These are phyloP conservation scores for Thecaphora thlaspeos DNA, from an alignment of 1,284 basidiomycete genomes.

Conservation along the genomic window DNA sequence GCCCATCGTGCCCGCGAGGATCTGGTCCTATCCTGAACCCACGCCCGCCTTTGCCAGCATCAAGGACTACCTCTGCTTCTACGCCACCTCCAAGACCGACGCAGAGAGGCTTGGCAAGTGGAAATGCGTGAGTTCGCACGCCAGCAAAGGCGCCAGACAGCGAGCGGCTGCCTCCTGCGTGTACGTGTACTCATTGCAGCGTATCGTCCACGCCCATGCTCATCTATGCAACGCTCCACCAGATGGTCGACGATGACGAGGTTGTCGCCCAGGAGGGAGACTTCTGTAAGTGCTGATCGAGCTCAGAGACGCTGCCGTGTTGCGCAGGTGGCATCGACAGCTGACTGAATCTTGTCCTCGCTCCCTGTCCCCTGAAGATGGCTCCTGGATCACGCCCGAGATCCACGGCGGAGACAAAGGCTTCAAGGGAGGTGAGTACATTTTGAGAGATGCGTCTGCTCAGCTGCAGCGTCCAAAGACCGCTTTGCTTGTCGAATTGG, in stretches of 20 bases:
- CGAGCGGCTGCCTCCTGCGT: too few relatives aligned
- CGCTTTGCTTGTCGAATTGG: too few relatives aligned
- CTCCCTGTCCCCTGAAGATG: constrained; percentile 17
- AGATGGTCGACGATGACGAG: constrained; percentile 50
- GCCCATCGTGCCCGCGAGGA: constrained; percentile 30
- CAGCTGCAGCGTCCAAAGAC: too few relatives aligned
- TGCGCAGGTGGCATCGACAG: too few relatives aligned
- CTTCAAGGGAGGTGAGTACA: constrained; percentile 52
- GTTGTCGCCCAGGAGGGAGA: constrained; percentile 50
- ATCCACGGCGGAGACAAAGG: constrained; percentile 52
- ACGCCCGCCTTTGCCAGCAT: constrained; percentile 36
- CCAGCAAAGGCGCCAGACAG: background rate
- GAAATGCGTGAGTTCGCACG: constrained; percentile 33
- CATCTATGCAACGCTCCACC: background rate
- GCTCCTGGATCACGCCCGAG: constrained; percentile 54
- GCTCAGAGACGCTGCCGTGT: too few relatives aligned
- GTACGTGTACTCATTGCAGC: too few relatives aligned
- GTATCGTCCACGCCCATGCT: background rate
- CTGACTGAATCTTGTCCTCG: background rate
- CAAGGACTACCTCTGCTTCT: constrained; percentile 54
- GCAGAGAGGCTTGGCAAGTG: constrained; percentile 35
- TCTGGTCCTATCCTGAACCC: constrained; percentile 53
- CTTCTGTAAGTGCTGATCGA: constrained; percentile 54
- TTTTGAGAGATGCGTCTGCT: background rate
- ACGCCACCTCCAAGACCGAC: constrained; percentile 44